phyloP scores from a whole-genome alignment of 805 yeast species.

The Yarrowia yakushimensis region DNA sequence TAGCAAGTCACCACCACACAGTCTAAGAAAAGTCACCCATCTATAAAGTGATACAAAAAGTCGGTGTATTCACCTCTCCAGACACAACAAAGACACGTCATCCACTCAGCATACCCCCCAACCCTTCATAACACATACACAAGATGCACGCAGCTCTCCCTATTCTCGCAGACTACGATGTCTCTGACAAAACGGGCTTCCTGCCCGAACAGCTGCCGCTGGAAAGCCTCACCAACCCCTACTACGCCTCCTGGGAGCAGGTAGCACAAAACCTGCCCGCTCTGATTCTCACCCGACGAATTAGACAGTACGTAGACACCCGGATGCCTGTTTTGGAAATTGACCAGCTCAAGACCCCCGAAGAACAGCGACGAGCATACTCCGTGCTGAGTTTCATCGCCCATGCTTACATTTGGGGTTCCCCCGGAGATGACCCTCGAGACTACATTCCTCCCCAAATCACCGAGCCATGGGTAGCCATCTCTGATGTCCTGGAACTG shows the following conservation, averaged over 20 bases:
- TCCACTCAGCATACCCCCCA: not conserved
- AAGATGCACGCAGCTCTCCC: constrained; percentile 44
- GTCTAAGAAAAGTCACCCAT: not conserved
- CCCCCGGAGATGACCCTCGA: constrained; percentile 49
- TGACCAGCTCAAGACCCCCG: constrained; percentile 43
- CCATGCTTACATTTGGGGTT: constrained; percentile 90
- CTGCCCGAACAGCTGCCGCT: constrained; percentile 69
- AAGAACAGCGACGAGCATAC: constrained; percentile 74
- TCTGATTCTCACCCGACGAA: constrained; percentile 58
- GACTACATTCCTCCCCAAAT: constrained; percentile 63
- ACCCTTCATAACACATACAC: not conserved
- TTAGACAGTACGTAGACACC: constrained; percentile 59
- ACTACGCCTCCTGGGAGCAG: constrained; percentile 75
- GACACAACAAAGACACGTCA: not conserved
- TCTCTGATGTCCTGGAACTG: constrained; percentile 57
- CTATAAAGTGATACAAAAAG: constrained; percentile 14
- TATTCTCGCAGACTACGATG: constrained; percentile 58
- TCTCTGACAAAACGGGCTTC: constrained; percentile 71
- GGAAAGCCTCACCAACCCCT: constrained; percentile 52
- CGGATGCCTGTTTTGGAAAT: constrained; percentile 55
- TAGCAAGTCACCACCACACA: not conserved
- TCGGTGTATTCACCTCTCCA: not conserved
- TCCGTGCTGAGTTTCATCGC: constrained; percentile 72
- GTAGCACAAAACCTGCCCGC: constrained; percentile 67
- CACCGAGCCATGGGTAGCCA: constrained; percentile 64